Base-by-base conservation (phyloP, 2,329 filamentous ascomycete genomes). In the Aspergillus tanneri region DNA sequence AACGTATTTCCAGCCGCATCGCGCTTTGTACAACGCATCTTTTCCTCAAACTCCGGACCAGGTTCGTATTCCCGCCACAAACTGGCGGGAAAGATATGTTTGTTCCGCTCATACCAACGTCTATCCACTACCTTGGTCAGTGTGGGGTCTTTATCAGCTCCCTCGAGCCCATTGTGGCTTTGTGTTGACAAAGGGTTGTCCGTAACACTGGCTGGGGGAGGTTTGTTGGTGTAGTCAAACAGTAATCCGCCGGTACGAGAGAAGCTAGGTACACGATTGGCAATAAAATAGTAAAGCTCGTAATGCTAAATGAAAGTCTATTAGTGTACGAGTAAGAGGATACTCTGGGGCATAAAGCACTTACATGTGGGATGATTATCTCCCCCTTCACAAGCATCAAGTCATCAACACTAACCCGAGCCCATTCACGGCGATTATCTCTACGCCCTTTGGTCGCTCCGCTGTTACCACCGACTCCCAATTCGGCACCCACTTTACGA, bases 41-140 rank as follows among this genome's bases (percentile, higher is more conserved):
- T 73, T 53, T 74, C 68, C 50, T 72, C 67, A 55, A 75, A 95
- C 61, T 96, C 88, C 69, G 87, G 88, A 52, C 89, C 88, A 0
- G 90, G 87, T 57, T 96, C 91, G 67, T 95, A 99, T 54, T 95
- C 88, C 60, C 91, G 89, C 93, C 93, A 99, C 38, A 92, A 81
- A 66, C 89, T 97, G 16, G 92, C 92, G 0, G 93, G 93, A 67
- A 92, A 99, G 49, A 99, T 97, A 70, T 99, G 93, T 72, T 97
- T 99, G 68, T 97, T 96, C 63, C 85, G 83, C 75, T 96, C 90
- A 68, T 96, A 99, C 93, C 93, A 99, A 51, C 93, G 78, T 51
- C 93, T 81, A 73, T 99, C 92, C 3, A 99, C 92, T 3, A 99
- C 91, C 67, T 96, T 97, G 3, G 92, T 97, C 53, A 87, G 72